Evolutionary conservation across 305 asterid species (phyloP), one percentile per base, ranked within the genome.

Genomic region (Rubia tinctorum): DNA sequence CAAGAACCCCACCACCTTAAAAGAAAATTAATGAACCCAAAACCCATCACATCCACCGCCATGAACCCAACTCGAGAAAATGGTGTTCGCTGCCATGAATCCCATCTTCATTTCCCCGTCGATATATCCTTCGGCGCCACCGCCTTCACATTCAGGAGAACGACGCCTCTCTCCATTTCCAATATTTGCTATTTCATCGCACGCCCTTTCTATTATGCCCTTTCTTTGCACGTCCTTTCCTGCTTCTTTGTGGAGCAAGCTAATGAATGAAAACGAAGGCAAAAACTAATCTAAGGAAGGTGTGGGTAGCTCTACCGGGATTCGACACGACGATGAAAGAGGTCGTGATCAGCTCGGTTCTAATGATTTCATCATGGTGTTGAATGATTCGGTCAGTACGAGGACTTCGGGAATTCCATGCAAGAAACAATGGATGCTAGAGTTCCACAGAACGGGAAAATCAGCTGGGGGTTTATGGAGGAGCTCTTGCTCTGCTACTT

Each of bases 381-480:
- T 68, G 6, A 84, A 72, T 18, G 78, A 73, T 55, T 80, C 84
- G 23, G 37, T 45, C 82, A 84, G 1, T 76, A 70, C 47, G 75
- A 77, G 0, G 86, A 84, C 73, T 84, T 84, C 53, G 76, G 63
- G 77, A 77, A 66, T 0, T 84, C 86, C 60, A 82, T 82, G 84
- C 72, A 80, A 2, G 86, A 82, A 43, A 78, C 82, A 83, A 65
- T 82, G 25, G 80, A 80, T 1, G 82, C 78, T 0, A 69, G 84
- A 27, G 18, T 82, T 84, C 84, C 84, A 37, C 84, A 82, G 6
- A 80, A 80, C 64, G 92, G 97, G 37, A 82, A 75, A 49, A 84
- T 88, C 76, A 88, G 91, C 15, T 91, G 97, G 98, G 85, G 82
- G 62, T 93, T 89, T 82, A 81, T 91, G 88, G 94, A 89, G 72